Evolutionary conservation across 345 rosid species (phyloP).

Genomic region (Linum tenue): DNA sequence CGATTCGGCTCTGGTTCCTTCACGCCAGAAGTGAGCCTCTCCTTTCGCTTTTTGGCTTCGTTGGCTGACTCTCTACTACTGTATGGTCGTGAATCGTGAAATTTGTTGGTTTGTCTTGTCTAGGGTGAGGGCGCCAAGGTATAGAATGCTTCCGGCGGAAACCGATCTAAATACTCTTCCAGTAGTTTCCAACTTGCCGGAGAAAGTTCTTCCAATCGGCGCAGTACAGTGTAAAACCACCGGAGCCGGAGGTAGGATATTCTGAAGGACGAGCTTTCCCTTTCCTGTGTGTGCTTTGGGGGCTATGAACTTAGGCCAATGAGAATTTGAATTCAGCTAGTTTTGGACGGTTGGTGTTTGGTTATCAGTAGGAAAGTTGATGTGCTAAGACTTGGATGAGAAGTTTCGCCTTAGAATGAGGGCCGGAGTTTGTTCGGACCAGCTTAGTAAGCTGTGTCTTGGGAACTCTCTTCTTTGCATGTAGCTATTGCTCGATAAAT

Average conservation of each 20-base stretch:
- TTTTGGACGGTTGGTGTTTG: background rate
- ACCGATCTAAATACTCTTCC: slow-evolving; percentile 87
- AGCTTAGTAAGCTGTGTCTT: no score
- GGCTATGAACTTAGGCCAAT: background rate
- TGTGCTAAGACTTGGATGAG: no score
- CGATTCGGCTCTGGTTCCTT: slow-evolving; percentile 65
- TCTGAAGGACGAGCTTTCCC: background rate
- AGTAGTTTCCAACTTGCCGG: slow-evolving; percentile 44
- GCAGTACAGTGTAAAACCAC: slow-evolving; percentile 46
- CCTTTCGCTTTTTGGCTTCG: background rate
- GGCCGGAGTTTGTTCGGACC: no score
- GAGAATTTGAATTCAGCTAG: background rate
- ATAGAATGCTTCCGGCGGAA: slow-evolving; percentile 66
- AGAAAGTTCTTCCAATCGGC: slow-evolving; percentile 55
- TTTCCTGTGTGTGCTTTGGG: background rate
- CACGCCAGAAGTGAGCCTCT: slow-evolving; percentile 40
- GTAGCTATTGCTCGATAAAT: no score
- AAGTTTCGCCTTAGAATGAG: no score
- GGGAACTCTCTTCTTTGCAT: no score
- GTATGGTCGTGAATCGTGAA: background rate
- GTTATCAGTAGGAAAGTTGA: no score
- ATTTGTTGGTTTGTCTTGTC: slow-evolving; percentile 6
- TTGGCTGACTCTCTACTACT: background rate
- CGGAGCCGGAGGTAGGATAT: slow-evolving; percentile 37
- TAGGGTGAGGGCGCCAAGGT: slow-evolving; percentile 76